Evolutionary conservation across 2,329 filamentous ascomycete genomes (phyloP), one percentile per base, ranked within the genome.

Genomic region (Neonectria faginata): DNA sequence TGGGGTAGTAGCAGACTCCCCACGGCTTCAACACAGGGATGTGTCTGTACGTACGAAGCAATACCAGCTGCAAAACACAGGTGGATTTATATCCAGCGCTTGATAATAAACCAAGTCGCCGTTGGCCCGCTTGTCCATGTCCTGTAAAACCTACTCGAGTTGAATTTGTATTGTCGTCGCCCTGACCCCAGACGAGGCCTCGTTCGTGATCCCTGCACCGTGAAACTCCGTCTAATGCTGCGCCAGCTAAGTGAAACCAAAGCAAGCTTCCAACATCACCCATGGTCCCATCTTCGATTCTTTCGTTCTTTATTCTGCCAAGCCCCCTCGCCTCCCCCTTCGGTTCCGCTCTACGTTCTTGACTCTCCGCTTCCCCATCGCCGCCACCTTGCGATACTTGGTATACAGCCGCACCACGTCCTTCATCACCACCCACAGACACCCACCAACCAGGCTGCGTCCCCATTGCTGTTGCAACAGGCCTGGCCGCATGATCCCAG

Each of bases 391-490:
- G 66, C 87, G 82, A 76, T 89, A 89, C 79, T 91, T 91, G 68
- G 85, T 83, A 73, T 89, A 91, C 25, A 92, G 77, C 62, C 82
- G 80, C 55, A 90, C 80, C 3, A 82, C 83, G 71, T 92, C 89
- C 77, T 95, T 96, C 57, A 97, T 78, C 10, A 97, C 89, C 16
- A 98, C 90, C 73, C 95, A 97, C 20, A 97, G 80, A 75, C 93
- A 96, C 0, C 96, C 96, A 1, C 96, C 96, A 1, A 96, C 86
- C 3, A 99, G 83, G 73, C 92, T 97, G 60, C 96, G 86, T 1
- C 94, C 96, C 93, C 96, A 98, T 63, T 90, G 89, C 70, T 92
- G 88, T 74, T 96, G 92, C 33, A 99, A 78, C 27, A 98, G 82
- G 0, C 92, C 90, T 0, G 87, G 87, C 3, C 86, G 82, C 39